Evolutionary conservation across 805 yeast genomes (phyloP), one percentile per base, ranked within the genome.

Genomic region (Saccharomycopsis fibuligera): DNA sequence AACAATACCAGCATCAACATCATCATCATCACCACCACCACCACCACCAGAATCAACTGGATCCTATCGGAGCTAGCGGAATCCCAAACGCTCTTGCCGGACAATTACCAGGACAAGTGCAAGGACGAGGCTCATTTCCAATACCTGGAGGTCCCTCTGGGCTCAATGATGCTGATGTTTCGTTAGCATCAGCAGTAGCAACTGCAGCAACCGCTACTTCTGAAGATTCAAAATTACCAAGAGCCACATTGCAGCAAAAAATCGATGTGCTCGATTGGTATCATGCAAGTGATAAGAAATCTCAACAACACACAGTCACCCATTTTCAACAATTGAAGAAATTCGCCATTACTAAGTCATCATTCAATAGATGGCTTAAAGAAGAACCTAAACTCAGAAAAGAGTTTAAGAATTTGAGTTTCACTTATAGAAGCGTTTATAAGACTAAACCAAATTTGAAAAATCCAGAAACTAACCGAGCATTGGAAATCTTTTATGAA

Each of bases 341-440:
- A 31, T 69, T 70, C 48, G 54, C 67, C 4, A 62, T 70, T 2
- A 64, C 74, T 0, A 66, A 63, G 50, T 65, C 72, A 1, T 65
- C 68, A 6, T 56, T 68, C 48, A 66, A 66, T 54, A 58, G 74
- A 50, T 70, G 74, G 74, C 58, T 67, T 2, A 55, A 63, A 35
- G 62, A 60, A 17, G 71, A 68, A 45, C 46, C 51, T 1, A 55
- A 60, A 36, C 54, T 70, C 5, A 50, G 72, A 5, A 53, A 59
- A 29, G 60, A 62, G 21, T 60, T 57, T 38, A 57, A 59, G 47
- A 58, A 53, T 38, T 42, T 62, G 9, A 58, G 62, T 29, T 47
- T 62, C 37, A 57, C 62, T 46, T 56, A 63, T 50, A 54, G 57
- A 38, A 56, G 57, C 44, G 51, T 45, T 17, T 59, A 62, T 51